phyloP scores from a whole-genome alignment of 768 basidiomycete genomes.

The Hygrophoropsis aurantiaca region DNA sequence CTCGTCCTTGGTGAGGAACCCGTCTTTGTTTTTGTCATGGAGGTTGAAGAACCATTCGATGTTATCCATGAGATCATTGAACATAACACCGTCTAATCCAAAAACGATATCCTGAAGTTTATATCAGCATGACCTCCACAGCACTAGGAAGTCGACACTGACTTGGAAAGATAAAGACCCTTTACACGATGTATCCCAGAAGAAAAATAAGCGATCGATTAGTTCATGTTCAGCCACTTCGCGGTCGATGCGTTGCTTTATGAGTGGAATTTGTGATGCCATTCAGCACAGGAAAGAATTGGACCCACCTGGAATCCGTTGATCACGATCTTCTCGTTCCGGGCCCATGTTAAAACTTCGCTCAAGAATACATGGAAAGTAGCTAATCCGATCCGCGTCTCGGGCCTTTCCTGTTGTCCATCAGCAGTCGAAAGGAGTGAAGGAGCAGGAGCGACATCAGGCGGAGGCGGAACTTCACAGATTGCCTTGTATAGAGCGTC shows the following conservation, averaged over 20 bases:
- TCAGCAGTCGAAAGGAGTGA: constrained; percentile 58
- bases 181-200: constrained; percentile 83
- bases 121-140: constrained; percentile 2
- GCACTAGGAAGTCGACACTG: not conserved
- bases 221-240: constrained; percentile 95
- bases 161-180: constrained; percentile 92
- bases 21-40: constrained; percentile 96
- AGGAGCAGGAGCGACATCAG: constrained; percentile 45
- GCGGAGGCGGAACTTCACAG: constrained; percentile 71
- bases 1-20: constrained; percentile 93
- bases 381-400: constrained; percentile 81
- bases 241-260: constrained; percentile 81
- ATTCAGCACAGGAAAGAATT: constrained; percentile 1
- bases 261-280: not conserved
- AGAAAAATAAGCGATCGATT: constrained; percentile 90
- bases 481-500: constrained; percentile 88
- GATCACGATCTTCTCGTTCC: constrained; percentile 87
- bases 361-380: constrained; percentile 91
- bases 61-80: constrained; percentile 96
- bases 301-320: constrained; percentile 82
- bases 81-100: constrained; percentile 90
- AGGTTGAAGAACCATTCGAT: constrained; percentile 99
- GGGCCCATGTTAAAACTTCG: constrained; percentile 93
- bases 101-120: constrained; percentile 76
- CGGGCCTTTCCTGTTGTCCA: constrained; percentile 69